phyloP scores from a whole-genome alignment of 2,329 filamentous ascomycete genomes.

The Xylariaceae sp. region DNA sequence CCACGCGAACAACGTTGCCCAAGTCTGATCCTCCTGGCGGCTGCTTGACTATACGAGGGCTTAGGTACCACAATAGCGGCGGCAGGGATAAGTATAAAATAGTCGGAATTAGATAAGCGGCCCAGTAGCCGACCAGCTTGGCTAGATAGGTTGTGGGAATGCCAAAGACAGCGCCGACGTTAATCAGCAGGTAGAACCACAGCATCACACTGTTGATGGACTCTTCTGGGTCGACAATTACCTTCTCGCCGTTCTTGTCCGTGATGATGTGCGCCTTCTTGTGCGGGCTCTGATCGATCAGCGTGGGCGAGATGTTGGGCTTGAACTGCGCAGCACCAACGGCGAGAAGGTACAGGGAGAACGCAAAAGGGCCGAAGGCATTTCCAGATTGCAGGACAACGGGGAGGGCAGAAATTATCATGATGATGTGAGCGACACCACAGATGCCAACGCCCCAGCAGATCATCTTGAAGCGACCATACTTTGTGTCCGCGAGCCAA shows the following conservation, averaged over 20 bases:
- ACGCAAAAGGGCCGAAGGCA: conserved; percentile 61
- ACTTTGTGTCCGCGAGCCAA: conserved; percentile 50
- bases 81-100: conserved; percentile 66
- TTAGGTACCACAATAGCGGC: conserved; percentile 61
- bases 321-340: conserved; percentile 74
- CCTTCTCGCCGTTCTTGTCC: conserved; percentile 61
- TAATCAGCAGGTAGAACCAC: conserved; percentile 63
- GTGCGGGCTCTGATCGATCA: conserved; percentile 70
- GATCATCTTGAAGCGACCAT: conserved; percentile 46
- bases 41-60: conserved; percentile 60
- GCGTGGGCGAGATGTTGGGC: conserved; percentile 70
- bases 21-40: conserved; percentile 72
- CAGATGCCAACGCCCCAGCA: conserved; percentile 41
- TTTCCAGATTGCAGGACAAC: conserved; percentile 52
- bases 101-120: conserved; percentile 50
- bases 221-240: conserved; percentile 69
- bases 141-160: conserved; percentile 58
- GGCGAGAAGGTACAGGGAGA: conserved; percentile 60
- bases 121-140: conserved; percentile 56
- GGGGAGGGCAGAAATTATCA: conserved; percentile 42
- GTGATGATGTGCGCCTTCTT: conserved; percentile 60
- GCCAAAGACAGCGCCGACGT: conserved; percentile 56
- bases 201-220: conserved; percentile 70
- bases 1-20: conserved; percentile 45
- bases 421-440: conserved; percentile 45